A percentile compares a stretch with the other conserved stretches of the same genome.
Conservation (phyloP, 1,284 basidiomycete genomes). For the Cerrena zonata region DNA sequence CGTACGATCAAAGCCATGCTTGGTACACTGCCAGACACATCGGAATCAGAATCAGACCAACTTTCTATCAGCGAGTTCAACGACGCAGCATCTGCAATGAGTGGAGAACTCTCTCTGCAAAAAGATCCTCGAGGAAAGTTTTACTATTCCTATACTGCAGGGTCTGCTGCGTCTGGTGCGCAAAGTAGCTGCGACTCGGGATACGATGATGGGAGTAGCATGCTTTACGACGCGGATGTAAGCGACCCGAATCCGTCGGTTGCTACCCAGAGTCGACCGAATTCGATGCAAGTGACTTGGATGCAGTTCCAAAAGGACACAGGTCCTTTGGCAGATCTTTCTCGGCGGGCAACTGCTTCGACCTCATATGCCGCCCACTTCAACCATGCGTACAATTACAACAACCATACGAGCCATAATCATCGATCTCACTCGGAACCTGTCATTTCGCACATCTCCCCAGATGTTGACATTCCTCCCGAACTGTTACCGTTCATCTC, state of each 20-base stretch:
- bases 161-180: conserved; percentile 41
- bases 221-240: conserved; percentile 27
- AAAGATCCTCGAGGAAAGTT: conserved; percentile 63
- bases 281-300: conserved; percentile 60
- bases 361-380: conserved; percentile 17
- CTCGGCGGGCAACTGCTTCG: conserved; percentile 7
- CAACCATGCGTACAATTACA: conserved; percentile 11
- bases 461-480: conserved; percentile 39
- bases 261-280: conserved; percentile 29
- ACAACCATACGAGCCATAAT: too few species aligned
- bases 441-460: conserved; percentile 24
- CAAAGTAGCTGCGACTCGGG: conserved; percentile 45
- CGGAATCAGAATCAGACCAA: conserved; percentile 42
- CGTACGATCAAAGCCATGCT: conserved; percentile 54
- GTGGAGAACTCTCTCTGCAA: conserved; percentile 60
- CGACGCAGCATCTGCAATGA: conserved; percentile 33
- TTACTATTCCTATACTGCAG: conserved; percentile 66
- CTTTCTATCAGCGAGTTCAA: conserved; percentile 32
- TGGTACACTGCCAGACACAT: conserved; percentile 55
- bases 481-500: conserved; percentile 53
- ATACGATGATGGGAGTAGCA: conserved; percentile 42
- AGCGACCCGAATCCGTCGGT: conserved; percentile 16
- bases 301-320: conserved; percentile 26
- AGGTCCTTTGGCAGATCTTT: conserved; percentile 33
- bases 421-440: conserved; percentile 27